Percentiles rank a stretch among this genome's conserved stretches.
These are phyloP conservation scores for Didymella exigua DNA, from an alignment of 2,329 filamentous ascomycete species.

Conservation along the genomic window DNA sequence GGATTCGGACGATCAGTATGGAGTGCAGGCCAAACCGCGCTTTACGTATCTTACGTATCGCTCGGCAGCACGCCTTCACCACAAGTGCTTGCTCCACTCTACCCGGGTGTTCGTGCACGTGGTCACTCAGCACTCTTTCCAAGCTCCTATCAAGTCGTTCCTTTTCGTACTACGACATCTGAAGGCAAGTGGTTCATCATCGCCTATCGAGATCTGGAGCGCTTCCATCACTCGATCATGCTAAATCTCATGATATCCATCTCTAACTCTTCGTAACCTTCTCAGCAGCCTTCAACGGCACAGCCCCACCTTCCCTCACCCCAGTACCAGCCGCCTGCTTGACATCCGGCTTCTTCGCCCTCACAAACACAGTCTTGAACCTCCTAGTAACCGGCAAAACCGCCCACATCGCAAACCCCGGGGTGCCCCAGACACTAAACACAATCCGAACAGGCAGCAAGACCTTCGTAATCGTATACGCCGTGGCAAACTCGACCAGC, in stretches of 20 bases:
- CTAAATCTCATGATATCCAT: neutral
- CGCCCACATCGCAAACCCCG: slow-evolving; percentile 75
- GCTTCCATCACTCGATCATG: slow-evolving; percentile 7
- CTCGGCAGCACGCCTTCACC: neutral
- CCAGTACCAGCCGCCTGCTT: slow-evolving; percentile 39
- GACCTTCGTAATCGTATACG: slow-evolving; percentile 88
- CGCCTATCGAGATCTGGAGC: slow-evolving; percentile 6
- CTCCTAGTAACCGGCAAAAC: slow-evolving; percentile 38
- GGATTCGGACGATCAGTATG: neutral
- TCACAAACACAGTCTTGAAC: slow-evolving; percentile 49
- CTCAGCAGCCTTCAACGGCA: slow-evolving; percentile 28
- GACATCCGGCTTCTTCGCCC: slow-evolving; percentile 27
- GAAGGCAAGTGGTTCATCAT: neutral
- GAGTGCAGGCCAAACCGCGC: neutral
- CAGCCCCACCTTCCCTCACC: slow-evolving; percentile 39
- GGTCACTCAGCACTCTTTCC: neutral
- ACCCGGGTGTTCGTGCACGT: neutral
- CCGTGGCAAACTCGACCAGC: slow-evolving; percentile 76
- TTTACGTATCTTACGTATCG: neutral
- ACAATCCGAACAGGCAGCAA: slow-evolving; percentile 78
- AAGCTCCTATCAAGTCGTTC: neutral
- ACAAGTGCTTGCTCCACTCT: neutral
- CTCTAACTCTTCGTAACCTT: neutral
- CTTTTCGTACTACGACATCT: neutral
- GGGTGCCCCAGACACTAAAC: slow-evolving; percentile 84